Conservation (phyloP, 148 eudicot species). For the Arbutus unedo region DNA sequence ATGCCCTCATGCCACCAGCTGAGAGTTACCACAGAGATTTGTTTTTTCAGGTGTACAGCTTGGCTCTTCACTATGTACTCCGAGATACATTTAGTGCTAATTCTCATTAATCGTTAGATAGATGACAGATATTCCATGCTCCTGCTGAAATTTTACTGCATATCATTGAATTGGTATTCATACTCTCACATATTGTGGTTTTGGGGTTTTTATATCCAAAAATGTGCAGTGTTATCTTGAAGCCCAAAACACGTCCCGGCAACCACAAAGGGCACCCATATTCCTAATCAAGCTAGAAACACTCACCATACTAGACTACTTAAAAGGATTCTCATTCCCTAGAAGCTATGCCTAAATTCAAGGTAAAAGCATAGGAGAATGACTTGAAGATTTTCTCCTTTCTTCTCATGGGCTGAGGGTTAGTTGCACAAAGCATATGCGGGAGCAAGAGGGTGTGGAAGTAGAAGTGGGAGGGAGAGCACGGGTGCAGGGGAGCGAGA, state of each 20-base stretch:
- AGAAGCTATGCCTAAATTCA: not conserved
- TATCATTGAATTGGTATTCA: not conserved
- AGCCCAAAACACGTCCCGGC: not conserved
- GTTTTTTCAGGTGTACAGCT: slow-evolving; percentile 76
- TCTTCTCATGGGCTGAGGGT: not conserved
- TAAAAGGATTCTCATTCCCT: not conserved
- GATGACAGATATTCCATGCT: not conserved
- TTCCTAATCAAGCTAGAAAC: not conserved
- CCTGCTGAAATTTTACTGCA: not conserved
- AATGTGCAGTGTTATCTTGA: not conserved
- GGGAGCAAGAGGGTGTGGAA: too few relatives aligned
- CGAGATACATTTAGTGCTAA: not conserved
- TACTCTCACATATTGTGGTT: not conserved
- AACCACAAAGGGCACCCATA: not conserved
- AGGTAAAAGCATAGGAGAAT: not conserved
- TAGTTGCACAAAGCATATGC: too few relatives aligned
- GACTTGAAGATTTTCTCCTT: not conserved
- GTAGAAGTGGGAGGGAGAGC: too few relatives aligned
- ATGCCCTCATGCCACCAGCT: slow-evolving; percentile 90
- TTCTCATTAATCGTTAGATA: not conserved
- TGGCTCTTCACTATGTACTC: slow-evolving; percentile 8
- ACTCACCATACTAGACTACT: not conserved
- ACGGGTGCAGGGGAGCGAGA: too few relatives aligned
- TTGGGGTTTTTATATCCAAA: not conserved
- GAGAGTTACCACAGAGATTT: slow-evolving; percentile 79